phyloP scores from a whole-genome alignment of 2,329 filamentous ascomycete genomes.

The Thermoascus crustaceus region DNA sequence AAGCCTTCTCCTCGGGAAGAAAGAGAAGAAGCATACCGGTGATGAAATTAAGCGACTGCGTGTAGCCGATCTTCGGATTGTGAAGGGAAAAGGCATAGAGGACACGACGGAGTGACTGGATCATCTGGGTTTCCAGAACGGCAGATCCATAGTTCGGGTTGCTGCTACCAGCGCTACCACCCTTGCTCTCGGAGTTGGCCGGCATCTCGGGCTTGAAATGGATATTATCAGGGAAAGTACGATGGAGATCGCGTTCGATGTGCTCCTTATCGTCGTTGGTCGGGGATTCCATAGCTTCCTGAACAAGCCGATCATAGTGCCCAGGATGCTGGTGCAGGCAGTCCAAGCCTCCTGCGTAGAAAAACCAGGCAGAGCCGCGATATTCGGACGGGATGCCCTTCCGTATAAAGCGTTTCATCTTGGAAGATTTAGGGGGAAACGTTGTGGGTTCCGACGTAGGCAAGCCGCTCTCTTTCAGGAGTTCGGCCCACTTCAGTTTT shows the following conservation, averaged over 20 bases:
- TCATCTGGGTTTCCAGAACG: conserved; percentile 63
- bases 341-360: conserved; percentile 80
- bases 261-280: conserved; percentile 71
- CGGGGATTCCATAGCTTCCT: conserved; percentile 56
- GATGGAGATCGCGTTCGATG: conserved; percentile 86
- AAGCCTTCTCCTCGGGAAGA: conserved; percentile 82
- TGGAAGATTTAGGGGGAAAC: conserved; percentile 72
- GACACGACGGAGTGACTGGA: conserved; percentile 73
- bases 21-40: conserved; percentile 85
- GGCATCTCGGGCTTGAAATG: conserved; percentile 64
- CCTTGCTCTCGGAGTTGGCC: conserved; percentile 10
- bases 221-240: conserved; percentile 91
- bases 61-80: conserved; percentile 88
- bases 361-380: conserved; percentile 95
- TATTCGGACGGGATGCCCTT: conserved; percentile 93
- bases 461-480: conserved; percentile 69
- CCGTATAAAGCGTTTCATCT: conserved; percentile 81
- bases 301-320: conserved; percentile 64
- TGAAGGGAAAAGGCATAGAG: conserved; percentile 84
- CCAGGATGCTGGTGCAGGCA: conserved; percentile 68
- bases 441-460: conserved; percentile 62
- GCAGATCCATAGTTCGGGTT: conserved; percentile 26
- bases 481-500: conserved; percentile 69
- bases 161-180: conserved; percentile 24
- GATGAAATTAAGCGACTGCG: conserved; percentile 91